Evolutionary conservation across 192 early-diverging fungal species (phyloP), one percentile per base, ranked within the genome.

Genomic region (Backusella australiensis): DNA sequence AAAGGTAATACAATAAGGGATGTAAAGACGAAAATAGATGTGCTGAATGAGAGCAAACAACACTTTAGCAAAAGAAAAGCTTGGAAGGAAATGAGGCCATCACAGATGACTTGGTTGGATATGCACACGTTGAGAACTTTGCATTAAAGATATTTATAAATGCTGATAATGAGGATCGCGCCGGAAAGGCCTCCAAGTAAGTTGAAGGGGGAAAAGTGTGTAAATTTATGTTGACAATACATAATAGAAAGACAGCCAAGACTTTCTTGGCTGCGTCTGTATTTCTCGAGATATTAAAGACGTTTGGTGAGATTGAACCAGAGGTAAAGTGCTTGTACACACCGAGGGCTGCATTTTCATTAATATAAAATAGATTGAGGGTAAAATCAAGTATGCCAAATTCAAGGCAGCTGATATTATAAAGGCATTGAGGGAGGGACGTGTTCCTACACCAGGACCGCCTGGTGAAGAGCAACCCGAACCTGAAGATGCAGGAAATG

Each of bases 341-440:
- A 7, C 29, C 23, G 19, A 32, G n/a, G 56, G 6, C 21, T 38
- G 32, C 32, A 32, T 32, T 29, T 15, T 38, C 26, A 49, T 38
- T 29, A 36, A 23, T 53, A 15, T 42, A 59, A 12, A 72, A 67
- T 56, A 93, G 91, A 75, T 91, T 36, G 81, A 90, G 70, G 91
- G 95, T 75, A 99, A 97, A 83, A 93, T 98, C 72, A 95, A 92
- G 75, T 99, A 99, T 80, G 91, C 97, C 1, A 97, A 97, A 78
- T 99, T 94, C 91, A 94, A 98, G 68, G 97, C 97, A 3, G 90
- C 93, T 0, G 95, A 98, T 78, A 99, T 99, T 35, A 85, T 96
- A 35, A 97, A 95, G 78, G 95, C 96, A 1, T 78, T 97, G 21
- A 85, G 92, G 19, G 96, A 97, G 78, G 98, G 97, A 4, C 86